Evolutionary conservation across 768 basidiomycete species (phyloP).

Genomic region (Hydnum rufescens): DNA sequence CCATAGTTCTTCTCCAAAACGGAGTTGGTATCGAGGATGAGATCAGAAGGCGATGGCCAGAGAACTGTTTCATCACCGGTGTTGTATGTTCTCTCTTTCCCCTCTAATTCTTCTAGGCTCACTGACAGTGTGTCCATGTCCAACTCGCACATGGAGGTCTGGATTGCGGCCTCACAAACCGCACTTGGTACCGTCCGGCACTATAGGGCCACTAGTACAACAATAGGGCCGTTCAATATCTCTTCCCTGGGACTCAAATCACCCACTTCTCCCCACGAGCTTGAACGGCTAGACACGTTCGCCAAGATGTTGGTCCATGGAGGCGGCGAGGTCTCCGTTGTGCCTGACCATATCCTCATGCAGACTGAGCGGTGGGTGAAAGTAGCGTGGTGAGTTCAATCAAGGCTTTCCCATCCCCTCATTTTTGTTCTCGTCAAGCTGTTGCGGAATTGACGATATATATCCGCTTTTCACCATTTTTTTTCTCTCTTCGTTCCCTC

Average conservation of each 20-base stretch:
- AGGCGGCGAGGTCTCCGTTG: background rate
- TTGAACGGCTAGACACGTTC: background rate
- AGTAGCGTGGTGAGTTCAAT: background rate
- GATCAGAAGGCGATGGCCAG: background rate
- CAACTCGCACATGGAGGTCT: background rate
- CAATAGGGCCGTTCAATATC: background rate
- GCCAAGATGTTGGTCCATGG: background rate
- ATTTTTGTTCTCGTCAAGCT: too few relatives aligned
- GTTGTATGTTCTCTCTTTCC: background rate
- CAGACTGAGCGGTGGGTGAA: background rate
- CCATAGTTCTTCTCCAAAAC: background rate
- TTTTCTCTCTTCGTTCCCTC: background rate
- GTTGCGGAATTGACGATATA: too few relatives aligned
- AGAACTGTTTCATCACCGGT: background rate
- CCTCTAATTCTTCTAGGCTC: background rate
- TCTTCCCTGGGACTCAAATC: background rate
- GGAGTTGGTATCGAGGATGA: constrained; percentile 1
- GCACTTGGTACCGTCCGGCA: background rate
- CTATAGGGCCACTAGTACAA: background rate
- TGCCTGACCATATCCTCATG: background rate
- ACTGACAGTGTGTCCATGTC: background rate
- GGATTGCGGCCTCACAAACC: background rate
- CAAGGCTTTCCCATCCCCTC: background rate
- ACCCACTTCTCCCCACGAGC: background rate
- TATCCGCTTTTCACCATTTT: background rate